Evolutionary conservation across 2,329 filamentous ascomycete species (phyloP).

Genomic region (Scopulariopsis brevicaulis): DNA sequence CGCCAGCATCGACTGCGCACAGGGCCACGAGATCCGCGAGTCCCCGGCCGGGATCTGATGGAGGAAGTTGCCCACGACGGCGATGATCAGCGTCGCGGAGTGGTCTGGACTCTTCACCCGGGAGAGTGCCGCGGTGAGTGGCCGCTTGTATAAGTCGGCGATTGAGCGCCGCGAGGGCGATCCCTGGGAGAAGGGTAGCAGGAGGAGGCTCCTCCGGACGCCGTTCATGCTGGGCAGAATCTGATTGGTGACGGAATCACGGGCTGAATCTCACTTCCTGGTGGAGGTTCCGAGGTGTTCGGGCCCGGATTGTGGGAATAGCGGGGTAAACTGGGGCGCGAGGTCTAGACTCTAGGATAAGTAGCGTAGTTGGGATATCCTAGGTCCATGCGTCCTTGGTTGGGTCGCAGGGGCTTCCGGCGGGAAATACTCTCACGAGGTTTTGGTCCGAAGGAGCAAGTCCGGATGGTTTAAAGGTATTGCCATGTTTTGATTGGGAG

Average conservation of each 20-base stretch:
- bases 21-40: constrained; percentile 47
- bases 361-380: too few species aligned
- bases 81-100: constrained; percentile 34
- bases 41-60: constrained; percentile 30
- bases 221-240: background rate
- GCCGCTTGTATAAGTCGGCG: constrained; percentile 46
- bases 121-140: constrained; percentile 41
- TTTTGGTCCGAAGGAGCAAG: too few species aligned
- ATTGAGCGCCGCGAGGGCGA: constrained; percentile 39
- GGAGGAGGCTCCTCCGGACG: constrained; percentile 29
- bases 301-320: background rate
- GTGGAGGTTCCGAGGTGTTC: background rate
- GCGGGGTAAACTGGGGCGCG: background rate
- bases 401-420: too few species aligned
- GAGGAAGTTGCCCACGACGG: constrained; percentile 52
- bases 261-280: background rate
- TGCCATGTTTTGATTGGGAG: too few species aligned
- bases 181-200: constrained; percentile 52
- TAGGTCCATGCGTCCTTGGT: too few species aligned
- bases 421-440: too few species aligned
- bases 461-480: too few species aligned
- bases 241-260: background rate
- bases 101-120: constrained; percentile 27
- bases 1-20: constrained; percentile 64
- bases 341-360: too few species aligned